Percentiles rank a stretch among this genome's conserved stretches.
phyloP scores from a whole-genome alignment of 495 filamentous ascomycete genomes.

The Hypoxylon fuscum region DNA sequence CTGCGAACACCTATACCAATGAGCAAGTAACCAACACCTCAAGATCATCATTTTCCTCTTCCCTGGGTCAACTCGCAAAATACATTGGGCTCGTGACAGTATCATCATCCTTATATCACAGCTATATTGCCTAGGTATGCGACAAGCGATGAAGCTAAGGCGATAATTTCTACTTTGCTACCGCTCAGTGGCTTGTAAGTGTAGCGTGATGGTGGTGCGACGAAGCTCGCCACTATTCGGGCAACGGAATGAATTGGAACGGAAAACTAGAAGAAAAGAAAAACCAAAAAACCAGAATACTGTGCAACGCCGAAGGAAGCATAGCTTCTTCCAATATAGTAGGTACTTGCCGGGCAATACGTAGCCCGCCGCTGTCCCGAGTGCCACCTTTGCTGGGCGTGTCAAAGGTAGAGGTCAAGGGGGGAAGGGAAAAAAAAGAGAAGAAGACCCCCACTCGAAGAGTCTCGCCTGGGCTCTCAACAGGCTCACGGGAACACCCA shows the following conservation, averaged over 20 bases:
- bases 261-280: slow-evolving; percentile 11
- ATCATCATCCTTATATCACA: slow-evolving; percentile 8
- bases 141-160: slow-evolving; percentile 20
- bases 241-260: slow-evolving; percentile 28
- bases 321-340: slow-evolving; percentile 23
- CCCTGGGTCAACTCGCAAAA: slow-evolving; percentile 21
- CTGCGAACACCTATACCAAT: no score
- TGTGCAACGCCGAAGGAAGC: slow-evolving; percentile 29
- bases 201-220: slow-evolving; percentile 41
- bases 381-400: slow-evolving; percentile 13
- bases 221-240: slow-evolving; percentile 33
- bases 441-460: slow-evolving; percentile 29
- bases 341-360: slow-evolving; percentile 33
- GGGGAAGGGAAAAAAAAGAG: background rate
- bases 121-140: slow-evolving; percentile 1
- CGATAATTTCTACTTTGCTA: slow-evolving; percentile 21
- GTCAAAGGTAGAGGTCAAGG: background rate
- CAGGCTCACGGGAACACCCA: slow-evolving; percentile 12
- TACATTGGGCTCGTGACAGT: slow-evolving; percentile 15
- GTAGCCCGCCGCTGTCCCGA: slow-evolving; percentile 27
- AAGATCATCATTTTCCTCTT: no score
- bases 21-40: no score
- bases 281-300: slow-evolving; percentile 7
- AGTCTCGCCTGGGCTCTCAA: slow-evolving; percentile 19
- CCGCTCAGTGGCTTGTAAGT: slow-evolving; percentile 10